Evolutionary conservation across 768 basidiomycete species (phyloP).

Genomic region (Lactarius sanguifluus): DNA sequence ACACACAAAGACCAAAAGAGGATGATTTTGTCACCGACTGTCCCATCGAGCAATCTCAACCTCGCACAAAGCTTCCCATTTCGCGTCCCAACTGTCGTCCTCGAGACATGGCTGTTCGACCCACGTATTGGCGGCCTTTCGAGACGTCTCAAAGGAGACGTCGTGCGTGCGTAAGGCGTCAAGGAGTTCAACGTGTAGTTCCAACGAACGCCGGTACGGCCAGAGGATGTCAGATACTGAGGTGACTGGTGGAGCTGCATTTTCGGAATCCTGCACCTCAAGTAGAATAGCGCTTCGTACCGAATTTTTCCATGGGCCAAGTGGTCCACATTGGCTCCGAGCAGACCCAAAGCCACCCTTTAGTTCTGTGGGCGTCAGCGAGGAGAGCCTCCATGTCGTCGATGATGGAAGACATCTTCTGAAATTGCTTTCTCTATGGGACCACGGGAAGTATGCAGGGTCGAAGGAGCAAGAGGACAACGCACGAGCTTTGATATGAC

Average conservation of each 20-base stretch:
- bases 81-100: constrained; percentile 65
- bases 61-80: constrained; percentile 77
- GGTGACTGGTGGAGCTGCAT: constrained; percentile 43
- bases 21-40: constrained; percentile 28
- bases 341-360: constrained; percentile 70
- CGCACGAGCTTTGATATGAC: constrained; percentile 68
- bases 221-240: constrained; percentile 55
- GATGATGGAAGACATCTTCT: constrained; percentile 58
- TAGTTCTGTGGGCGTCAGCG: constrained; percentile 66
- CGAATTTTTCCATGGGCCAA: constrained; percentile 80
- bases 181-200: constrained; percentile 54
- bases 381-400: constrained; percentile 66
- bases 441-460: too few relatives aligned
- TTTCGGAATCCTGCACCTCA: not conserved
- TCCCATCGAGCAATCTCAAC: constrained; percentile 78
- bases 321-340: constrained; percentile 78
- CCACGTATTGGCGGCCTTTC: constrained; percentile 64
- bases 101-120: constrained; percentile 64
- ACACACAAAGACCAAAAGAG: constrained; percentile 11
- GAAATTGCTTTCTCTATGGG: constrained; percentile 66
- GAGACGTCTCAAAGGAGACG: constrained; percentile 66
- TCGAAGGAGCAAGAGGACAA: not conserved
- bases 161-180: constrained; percentile 62
- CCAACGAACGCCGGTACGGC: constrained; percentile 67
- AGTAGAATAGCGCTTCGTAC: constrained; percentile 39